phyloP scores from a whole-genome alignment of 2,329 filamentous ascomycete species.

The Tolypocladium ovalisporum region DNA sequence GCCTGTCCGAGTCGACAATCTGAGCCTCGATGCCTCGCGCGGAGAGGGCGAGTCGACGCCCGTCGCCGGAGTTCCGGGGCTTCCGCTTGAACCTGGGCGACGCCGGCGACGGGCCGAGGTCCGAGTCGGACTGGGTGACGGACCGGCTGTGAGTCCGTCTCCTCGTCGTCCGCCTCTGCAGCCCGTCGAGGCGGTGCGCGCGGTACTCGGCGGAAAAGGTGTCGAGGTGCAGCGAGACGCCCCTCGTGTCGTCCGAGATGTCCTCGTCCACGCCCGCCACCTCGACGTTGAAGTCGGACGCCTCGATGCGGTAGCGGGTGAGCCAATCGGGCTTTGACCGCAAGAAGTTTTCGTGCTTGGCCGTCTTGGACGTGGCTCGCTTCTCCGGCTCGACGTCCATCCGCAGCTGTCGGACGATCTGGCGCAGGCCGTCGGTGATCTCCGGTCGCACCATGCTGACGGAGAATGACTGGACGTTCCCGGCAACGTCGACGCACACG shows the following conservation, averaged over 20 bases:
- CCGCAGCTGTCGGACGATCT: conserved; percentile 78
- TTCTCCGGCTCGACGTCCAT: conserved; percentile 56
- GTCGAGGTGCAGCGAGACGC: conserved; percentile 77
- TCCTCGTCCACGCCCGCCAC: conserved; percentile 78
- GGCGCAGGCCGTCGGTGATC: conserved; percentile 82
- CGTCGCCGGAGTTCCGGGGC: conserved; percentile 54
- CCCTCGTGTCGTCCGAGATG: conserved; percentile 72
- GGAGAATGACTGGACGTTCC: conserved; percentile 75
- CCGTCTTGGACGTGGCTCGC: conserved; percentile 33
- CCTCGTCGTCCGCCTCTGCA: conserved; percentile 46
- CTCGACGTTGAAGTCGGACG: conserved; percentile 81
- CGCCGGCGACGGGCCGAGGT: conserved; percentile 30
- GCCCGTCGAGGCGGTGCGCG: conserved; percentile 61
- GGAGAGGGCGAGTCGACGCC: conserved; percentile 70
- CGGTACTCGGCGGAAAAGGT: conserved; percentile 84
- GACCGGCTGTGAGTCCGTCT: conserved; percentile 67
- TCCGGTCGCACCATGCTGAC: conserved; percentile 85
- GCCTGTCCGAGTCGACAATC: conserved; percentile 76
- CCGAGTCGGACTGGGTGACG: conserved; percentile 57
- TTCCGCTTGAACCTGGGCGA: conserved; percentile 38
- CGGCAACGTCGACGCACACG: conserved; percentile 69
- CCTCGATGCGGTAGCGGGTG: conserved; percentile 71
- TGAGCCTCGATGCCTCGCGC: conserved; percentile 79
- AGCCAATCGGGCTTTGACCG: conserved; percentile 77
- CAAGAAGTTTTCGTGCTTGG: conserved; percentile 56